A percentile compares a stretch with the other conserved stretches of the same genome.
Conservation (phyloP, 805 yeast genomes). For the Lipomyces oligophaga region DNA sequence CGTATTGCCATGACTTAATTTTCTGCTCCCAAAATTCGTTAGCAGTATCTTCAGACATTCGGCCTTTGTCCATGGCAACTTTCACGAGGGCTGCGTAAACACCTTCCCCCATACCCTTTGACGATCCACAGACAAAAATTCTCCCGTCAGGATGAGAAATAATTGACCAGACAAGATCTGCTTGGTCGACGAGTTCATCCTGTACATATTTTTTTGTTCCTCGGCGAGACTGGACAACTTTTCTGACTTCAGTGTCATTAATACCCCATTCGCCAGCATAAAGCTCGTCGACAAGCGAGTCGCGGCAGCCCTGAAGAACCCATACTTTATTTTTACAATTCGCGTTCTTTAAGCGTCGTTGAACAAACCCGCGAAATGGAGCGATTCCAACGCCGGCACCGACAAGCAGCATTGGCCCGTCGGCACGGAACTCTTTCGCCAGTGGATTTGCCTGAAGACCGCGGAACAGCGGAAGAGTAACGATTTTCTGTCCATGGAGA, state of each 20-base stretch:
- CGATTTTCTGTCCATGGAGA: constrained; percentile 9
- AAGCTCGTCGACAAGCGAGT: constrained; percentile 31
- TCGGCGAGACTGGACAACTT: constrained; percentile 33
- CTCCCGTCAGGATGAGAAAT: constrained; percentile 32
- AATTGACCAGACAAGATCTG: constrained; percentile 31
- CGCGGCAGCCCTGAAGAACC: constrained; percentile 34
- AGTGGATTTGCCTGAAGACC: constrained; percentile 34
- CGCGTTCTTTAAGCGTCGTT: constrained; percentile 31
- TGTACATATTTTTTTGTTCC: constrained; percentile 32
- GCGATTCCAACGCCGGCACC: constrained; percentile 36
- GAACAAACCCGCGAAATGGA: constrained; percentile 34
- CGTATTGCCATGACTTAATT: constrained; percentile 23
- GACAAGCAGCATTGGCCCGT: constrained; percentile 34
- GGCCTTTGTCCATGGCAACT: constrained; percentile 29
- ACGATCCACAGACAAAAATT: constrained; percentile 33
- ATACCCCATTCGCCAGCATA: constrained; percentile 34
- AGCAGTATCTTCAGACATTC: constrained; percentile 25
- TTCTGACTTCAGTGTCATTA: constrained; percentile 26
- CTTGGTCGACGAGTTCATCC: constrained; percentile 30
- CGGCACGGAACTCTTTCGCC: constrained; percentile 32
- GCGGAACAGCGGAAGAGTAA: constrained; percentile 30
- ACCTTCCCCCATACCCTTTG: constrained; percentile 34
- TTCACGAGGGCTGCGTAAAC: constrained; percentile 28
- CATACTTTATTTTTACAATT: constrained; percentile 33
- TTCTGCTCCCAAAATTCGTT: constrained; percentile 29